Percentiles rank a stretch among this genome's conserved stretches.
These are phyloP conservation scores for Rhynchospora breviuscula DNA, from an alignment of 176 grass and related monocot genomes.

Conservation along the genomic window DNA sequence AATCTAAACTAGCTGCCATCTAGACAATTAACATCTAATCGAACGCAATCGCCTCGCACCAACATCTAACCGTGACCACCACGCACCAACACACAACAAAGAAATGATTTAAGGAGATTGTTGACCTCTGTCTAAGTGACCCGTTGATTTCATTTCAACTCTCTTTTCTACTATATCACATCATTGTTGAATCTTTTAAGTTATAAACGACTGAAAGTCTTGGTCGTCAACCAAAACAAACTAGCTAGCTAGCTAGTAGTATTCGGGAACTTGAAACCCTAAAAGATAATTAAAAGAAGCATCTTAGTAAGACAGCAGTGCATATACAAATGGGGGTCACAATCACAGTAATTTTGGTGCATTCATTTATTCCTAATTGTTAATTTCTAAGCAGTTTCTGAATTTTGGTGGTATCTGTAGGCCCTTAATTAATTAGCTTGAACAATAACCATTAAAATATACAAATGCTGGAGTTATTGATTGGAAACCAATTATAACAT, in stretches of 20 bases:
- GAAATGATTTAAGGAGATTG: too few relatives aligned
- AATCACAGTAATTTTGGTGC: background rate
- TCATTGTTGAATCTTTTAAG: background rate
- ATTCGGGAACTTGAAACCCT: background rate
- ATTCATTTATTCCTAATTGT: background rate
- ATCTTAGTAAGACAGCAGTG: background rate
- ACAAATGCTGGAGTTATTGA: background rate
- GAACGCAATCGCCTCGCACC: too few relatives aligned
- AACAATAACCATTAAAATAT: background rate
- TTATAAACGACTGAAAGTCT: background rate
- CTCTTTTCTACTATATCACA: background rate
- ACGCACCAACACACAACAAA: too few relatives aligned
- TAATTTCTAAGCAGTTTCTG: conserved; percentile 10
- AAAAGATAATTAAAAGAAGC: background rate
- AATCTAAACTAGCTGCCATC: too few relatives aligned
- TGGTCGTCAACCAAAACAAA: background rate
- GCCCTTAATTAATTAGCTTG: background rate
- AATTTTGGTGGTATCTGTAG: background rate
- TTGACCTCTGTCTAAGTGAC: background rate
- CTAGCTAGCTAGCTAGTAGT: background rate
- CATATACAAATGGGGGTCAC: background rate
- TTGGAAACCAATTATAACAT: background rate
- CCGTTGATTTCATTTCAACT: background rate
- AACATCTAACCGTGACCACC: too few relatives aligned
- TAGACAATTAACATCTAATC: too few relatives aligned